These are phyloP conservation scores for Zygoascus ofunaensis DNA, from an alignment of 805 yeast species.

Conservation along the genomic window DNA sequence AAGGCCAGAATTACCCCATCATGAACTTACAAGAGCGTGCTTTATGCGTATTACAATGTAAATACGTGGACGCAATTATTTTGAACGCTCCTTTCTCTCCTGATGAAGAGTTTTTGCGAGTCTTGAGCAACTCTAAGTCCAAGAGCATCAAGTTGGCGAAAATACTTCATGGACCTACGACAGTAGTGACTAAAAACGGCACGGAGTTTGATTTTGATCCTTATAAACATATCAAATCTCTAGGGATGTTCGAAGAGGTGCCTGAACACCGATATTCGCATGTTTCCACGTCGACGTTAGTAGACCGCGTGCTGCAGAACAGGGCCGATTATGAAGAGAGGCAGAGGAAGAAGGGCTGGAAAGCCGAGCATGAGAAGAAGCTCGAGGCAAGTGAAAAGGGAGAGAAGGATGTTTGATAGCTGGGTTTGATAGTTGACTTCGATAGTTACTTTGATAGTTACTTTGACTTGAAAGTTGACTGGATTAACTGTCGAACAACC, in stretches of 20 bases:
- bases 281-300: slow-evolving; percentile 62
- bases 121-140: slow-evolving; percentile 1
- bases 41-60: slow-evolving; percentile 80
- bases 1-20: slow-evolving; percentile 64
- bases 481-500: no score
- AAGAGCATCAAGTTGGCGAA: slow-evolving; percentile 23
- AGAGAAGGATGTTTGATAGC: no score
- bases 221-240: slow-evolving; percentile 30
- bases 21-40: slow-evolving; percentile 85
- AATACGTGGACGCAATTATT: slow-evolving; percentile 69
- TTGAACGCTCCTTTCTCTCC: slow-evolving; percentile 59
- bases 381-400: no score
- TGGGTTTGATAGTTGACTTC: no score
- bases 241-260: slow-evolving; percentile 34
- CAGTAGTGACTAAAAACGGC: slow-evolving; percentile 29
- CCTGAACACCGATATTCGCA: slow-evolving; percentile 52
- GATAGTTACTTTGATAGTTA: no score
- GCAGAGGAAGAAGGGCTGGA: slow-evolving; percentile 80
- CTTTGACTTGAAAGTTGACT: no score
- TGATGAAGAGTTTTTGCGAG: slow-evolving; percentile 31
- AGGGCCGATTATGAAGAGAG: slow-evolving; percentile 72
- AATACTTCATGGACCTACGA: slow-evolving; percentile 55
- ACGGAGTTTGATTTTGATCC: slow-evolving; percentile 27
- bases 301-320: slow-evolving; percentile 61
- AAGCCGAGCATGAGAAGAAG: slow-evolving; percentile 43